Conservation (phyloP, 805 yeast genomes). For the Starmerella roubikii region DNA sequence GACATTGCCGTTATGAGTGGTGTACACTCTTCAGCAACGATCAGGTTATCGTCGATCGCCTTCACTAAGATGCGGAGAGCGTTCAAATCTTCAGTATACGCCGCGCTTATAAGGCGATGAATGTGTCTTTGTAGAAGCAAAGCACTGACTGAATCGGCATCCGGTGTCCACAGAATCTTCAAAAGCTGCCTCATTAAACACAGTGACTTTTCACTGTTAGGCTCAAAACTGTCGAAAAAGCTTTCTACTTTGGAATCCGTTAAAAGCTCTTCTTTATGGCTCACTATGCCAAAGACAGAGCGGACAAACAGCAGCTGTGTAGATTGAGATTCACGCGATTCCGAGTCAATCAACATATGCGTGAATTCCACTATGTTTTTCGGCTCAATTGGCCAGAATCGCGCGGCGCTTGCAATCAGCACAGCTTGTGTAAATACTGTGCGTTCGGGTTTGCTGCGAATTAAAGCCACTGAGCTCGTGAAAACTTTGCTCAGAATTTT, state of each 20-base stretch:
- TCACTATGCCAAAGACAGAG: background rate
- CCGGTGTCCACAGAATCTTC: constrained; percentile 1
- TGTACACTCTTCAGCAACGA: constrained; percentile 12
- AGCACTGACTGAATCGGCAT: background rate
- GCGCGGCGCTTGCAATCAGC: background rate
- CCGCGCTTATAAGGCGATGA: constrained; percentile 3
- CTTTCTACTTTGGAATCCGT: background rate
- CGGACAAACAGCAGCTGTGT: background rate
- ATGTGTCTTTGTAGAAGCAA: constrained; percentile 8
- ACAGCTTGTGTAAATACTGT: constrained; percentile 1
- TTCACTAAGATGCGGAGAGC: constrained; percentile 10
- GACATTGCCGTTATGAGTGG: constrained; percentile 6
- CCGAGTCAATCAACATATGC: background rate
- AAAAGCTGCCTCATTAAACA: background rate
- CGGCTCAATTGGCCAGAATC: background rate
- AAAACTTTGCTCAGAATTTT: background rate
- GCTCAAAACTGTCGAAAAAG: background rate
- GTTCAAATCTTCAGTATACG: constrained; percentile 1
- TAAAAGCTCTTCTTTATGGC: background rate
- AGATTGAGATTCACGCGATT: background rate
- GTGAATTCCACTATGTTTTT: background rate
- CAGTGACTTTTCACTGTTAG: background rate
- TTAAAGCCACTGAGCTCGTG: background rate
- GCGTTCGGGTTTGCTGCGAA: too few species aligned
- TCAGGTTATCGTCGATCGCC: constrained; percentile 12